Percentiles rank a stretch among this genome's conserved stretches.
Conservation (phyloP, 2,329 filamentous ascomycete species). For the Botryosphaeria dothidea region DNA sequence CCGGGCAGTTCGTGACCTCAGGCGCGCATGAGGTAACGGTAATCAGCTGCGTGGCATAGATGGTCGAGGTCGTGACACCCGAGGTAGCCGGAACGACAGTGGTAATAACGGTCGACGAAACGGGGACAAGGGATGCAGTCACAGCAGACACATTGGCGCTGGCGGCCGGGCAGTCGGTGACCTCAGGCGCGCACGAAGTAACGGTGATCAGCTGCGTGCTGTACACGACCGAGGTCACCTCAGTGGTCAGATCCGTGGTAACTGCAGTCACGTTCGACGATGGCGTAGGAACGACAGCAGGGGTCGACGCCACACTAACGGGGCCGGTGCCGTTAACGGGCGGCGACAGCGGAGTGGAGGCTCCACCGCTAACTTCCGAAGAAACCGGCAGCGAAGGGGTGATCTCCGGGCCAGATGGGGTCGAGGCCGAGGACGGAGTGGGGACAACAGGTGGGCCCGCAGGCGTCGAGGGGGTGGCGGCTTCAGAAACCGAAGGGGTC, state of each 20-base stretch:
- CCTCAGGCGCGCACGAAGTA: neutral
- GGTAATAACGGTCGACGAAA: neutral
- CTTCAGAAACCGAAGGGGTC: constrained; percentile 6
- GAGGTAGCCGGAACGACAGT: neutral
- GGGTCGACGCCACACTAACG: neutral
- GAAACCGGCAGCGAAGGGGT: neutral
- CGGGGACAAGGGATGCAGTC: neutral
- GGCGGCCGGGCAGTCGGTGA: constrained; percentile 25
- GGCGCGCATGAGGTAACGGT: constrained; percentile 15
- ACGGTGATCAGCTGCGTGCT: constrained; percentile 7
- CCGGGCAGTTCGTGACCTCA: constrained; percentile 15
- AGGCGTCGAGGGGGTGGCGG: neutral
- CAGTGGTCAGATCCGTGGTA: constrained; percentile 1
- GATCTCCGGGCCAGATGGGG: neutral
- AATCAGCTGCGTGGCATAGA: constrained; percentile 11
- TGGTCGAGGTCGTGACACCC: neutral
- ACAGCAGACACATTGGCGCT: constrained; percentile 15
- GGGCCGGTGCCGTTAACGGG: neutral
- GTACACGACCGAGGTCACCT: constrained; percentile 9
- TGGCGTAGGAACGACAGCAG: neutral
- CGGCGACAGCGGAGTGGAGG: neutral
- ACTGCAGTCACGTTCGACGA: neutral
- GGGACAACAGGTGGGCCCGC: neutral
- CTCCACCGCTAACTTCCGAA: neutral
- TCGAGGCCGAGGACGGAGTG: neutral